Conservation (phyloP, 306 rosid genomes). For the Vigna reflexopilosa region DNA sequence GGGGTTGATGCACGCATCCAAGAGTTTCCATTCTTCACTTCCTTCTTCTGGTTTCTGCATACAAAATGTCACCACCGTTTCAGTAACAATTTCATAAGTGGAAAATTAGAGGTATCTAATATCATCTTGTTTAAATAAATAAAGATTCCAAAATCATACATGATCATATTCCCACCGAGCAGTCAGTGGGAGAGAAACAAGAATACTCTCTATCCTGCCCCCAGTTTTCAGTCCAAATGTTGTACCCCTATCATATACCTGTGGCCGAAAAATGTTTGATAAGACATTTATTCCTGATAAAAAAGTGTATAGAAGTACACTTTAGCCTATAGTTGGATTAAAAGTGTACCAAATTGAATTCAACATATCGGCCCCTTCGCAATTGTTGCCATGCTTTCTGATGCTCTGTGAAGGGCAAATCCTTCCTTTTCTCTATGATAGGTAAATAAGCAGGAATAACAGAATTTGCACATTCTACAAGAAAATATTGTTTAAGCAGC, state of each 20-base stretch:
- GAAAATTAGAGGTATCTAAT: background rate
- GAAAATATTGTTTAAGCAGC: constrained; percentile 32
- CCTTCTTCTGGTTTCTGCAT: constrained; percentile 96
- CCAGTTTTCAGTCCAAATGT: constrained; percentile 99
- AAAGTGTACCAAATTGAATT: constrained; percentile 87
- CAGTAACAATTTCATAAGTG: constrained; percentile 27
- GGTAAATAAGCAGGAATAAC: constrained; percentile 94
- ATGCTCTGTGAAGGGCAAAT: constrained; percentile 71
- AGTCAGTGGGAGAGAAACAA: constrained; percentile 94
- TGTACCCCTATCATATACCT: constrained; percentile 98
- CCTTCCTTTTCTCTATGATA: constrained; percentile 90
- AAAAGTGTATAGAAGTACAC: background rate
- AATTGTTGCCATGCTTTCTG: constrained; percentile 97
- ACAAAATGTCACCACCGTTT: constrained; percentile 35
- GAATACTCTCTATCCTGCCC: constrained; percentile 98
- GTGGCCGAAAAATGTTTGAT: constrained; percentile 3
- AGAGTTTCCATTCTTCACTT: constrained; percentile 95
- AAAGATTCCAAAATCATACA: constrained; percentile 56
- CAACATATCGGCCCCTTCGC: constrained; percentile 95
- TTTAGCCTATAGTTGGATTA: constrained; percentile 15
- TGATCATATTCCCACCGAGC: constrained; percentile 98
- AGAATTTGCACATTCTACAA: constrained; percentile 93
- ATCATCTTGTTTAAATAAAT: constrained; percentile 9
- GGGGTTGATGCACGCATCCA: constrained; percentile 97
- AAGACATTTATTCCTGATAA: constrained; percentile 22